These are phyloP conservation scores for Wickerhamomyces ciferrii DNA, from an alignment of 805 yeast genomes.

Conservation along the genomic window DNA sequence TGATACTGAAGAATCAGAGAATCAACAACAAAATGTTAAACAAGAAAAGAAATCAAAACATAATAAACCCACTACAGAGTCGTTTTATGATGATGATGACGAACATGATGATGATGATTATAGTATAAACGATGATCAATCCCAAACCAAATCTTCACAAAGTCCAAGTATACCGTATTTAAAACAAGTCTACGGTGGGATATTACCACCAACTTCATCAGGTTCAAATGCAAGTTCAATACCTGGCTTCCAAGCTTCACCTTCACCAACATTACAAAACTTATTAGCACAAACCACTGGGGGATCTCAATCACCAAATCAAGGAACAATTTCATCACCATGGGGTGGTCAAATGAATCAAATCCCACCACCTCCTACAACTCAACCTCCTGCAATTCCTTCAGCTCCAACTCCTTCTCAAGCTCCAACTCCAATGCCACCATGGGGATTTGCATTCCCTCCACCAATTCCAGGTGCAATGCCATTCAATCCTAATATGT, in stretches of 20 bases:
- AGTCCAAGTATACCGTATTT: not conserved
- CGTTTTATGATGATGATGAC: not conserved
- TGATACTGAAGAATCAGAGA: constrained; percentile 4
- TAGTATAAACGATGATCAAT: too few species aligned
- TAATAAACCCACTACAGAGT: not conserved
- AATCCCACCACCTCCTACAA: not conserved
- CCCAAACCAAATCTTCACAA: not conserved
- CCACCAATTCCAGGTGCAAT: too few species aligned
- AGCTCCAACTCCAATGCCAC: not conserved
- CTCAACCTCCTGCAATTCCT: not conserved
- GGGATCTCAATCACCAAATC: not conserved
- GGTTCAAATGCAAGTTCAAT: not conserved
- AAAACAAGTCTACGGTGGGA: not conserved
- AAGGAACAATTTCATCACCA: not conserved
- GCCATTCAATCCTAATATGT: not conserved
- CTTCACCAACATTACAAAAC: not conserved
- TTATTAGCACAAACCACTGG: not conserved
- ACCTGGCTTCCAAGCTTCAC: not conserved
- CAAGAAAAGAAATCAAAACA: not conserved
- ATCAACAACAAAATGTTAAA: not conserved
- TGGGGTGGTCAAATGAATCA: too few species aligned
- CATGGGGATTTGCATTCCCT: not conserved
- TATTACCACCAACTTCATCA: not conserved
- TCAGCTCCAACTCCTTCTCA: not conserved
- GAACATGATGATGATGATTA: not conserved